Conservation (phyloP, 768 basidiomycete species). For the Amanita jacksonii region DNA sequence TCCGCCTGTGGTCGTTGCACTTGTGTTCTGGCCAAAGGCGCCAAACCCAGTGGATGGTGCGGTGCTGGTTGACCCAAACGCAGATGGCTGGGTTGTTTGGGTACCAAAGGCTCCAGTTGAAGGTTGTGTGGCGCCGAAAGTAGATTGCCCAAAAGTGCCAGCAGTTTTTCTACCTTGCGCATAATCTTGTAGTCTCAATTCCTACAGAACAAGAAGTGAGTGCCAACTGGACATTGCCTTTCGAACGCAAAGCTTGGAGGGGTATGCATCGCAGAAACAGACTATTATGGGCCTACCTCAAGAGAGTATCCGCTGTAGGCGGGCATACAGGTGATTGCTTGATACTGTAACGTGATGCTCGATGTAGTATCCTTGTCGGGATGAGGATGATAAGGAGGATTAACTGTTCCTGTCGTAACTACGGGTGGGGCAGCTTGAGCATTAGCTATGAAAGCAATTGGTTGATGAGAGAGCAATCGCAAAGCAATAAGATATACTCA, state of each 20-base stretch:
- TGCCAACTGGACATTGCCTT: too few species aligned
- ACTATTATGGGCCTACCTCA: constrained; percentile 38
- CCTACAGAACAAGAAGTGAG: constrained; percentile 28
- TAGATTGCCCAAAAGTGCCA: constrained; percentile 46
- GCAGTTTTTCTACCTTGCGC: constrained; percentile 65
- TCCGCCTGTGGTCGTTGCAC: constrained; percentile 17
- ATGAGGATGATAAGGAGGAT: constrained; percentile 50
- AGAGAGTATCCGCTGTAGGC: constrained; percentile 70
- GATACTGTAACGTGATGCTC: constrained; percentile 54
- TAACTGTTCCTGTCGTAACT: constrained; percentile 60
- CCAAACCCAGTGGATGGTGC: constrained; percentile 31
- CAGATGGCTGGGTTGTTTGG: constrained; percentile 22
- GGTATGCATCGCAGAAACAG: constrained; percentile 9
- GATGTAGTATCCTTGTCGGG: constrained; percentile 52
- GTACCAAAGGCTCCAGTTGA: constrained; percentile 37
- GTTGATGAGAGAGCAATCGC: background rate
- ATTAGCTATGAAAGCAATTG: constrained; percentile 1
- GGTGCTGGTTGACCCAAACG: constrained; percentile 27
- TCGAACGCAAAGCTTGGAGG: too few species aligned
- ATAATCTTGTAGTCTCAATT: constrained; percentile 72
- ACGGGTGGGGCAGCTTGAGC: constrained; percentile 27
- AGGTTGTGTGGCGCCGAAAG: constrained; percentile 37
- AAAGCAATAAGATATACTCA: background rate
- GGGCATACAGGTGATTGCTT: constrained; percentile 75
- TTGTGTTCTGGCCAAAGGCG: constrained; percentile 28